Base-by-base conservation (phyloP, 2,329 filamentous ascomycete species). In the Scedosporium minutisporum region DNA sequence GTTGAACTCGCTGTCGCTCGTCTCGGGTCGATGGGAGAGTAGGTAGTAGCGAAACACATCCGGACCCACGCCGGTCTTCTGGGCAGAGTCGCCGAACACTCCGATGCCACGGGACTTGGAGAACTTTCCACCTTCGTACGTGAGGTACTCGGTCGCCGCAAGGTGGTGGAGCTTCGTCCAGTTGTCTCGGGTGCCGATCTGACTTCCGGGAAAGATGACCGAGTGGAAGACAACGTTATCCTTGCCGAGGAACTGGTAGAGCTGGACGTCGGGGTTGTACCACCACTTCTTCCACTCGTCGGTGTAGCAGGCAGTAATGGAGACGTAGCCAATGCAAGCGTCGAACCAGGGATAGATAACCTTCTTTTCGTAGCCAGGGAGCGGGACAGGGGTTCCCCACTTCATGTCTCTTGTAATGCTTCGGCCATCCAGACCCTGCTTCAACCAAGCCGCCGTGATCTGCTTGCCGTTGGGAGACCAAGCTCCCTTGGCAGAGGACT, bases 241-340 rank as follows among this genome's bases (percentile, higher is more conserved):
- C 71, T 96, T 97, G 76, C 93, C 93, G 85, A 96, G 90, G 80
- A 97, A 96, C 77, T 97, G 93, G 75, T 95, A 96, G 12, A 97
- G 83, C 71, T 88, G 84, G 58, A 97, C 92, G 41, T 96, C 88
- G 0, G 91, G 91, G 73, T 96, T 89, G 71, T 89, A 87, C 93
- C 93, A 97, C 93, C 93, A 97, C 71, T 90, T 83, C 78, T 96
- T 87, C 93, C 93, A 97, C 65, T 96, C 82, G 62, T 84, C 80
- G 4, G 92, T 96, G 74, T 96, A 96, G 69, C 86, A 92, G 66
- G 90, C 91, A 1, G 93, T 96, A 68, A 97, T 97, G 1, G 91
- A 96, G n/a, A 92, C 87, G 73, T 97, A 97, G 21, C 93, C 93
- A 70, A 96, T 95, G 75, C 90, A 95, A 62, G 91, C 91, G 72